Base-by-base conservation (phyloP, 495 filamentous ascomycete genomes). In the Letharia lupina region DNA sequence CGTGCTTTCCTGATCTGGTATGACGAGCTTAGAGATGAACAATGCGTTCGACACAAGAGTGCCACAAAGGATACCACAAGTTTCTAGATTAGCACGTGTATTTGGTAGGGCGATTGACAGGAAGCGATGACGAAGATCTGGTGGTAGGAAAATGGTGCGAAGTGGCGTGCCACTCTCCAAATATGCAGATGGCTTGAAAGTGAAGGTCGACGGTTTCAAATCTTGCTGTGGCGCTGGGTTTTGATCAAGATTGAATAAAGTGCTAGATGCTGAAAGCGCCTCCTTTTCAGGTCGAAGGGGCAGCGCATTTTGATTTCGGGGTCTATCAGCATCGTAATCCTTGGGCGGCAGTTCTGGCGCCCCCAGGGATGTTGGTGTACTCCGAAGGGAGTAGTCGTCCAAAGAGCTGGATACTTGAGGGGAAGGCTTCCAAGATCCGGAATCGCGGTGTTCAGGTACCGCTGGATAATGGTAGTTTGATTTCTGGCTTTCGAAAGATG, bases 31-130 rank as follows among this genome's bases (percentile, higher is more conserved):
- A 6, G 86, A 88, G 62, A 98, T 87, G 77, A 98, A 97, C 3
- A 98, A 79, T 0, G 94, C 94, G 76, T 97, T 97, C 59, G 91
- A 91, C 70, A 96, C 88, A 9, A 92, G 77, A 0, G 90, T 95
- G 8, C 93, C 94, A 73, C 91, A 96, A 23, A 98, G 84, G 62
- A 98, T 89, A 33, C 93, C 94, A 75, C 93, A 97, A 64, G 93
- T 97, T 76, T 98, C 94, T 20, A 97, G 81, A 61, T 94, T 96
- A 10, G 77, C 80, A 35, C 76, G 77, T 0, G 95, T 97, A 73
- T 97, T 97, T 20, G 84, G 73, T 0, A 80, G 75, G 6, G 92
- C 94, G 23, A 90, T 72, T 4, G 78, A 71, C 15, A 98, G 79
- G 74, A 98, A 98, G 18, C 75, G 74, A 3, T 75, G 69, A 13